Base-by-base conservation (phyloP, 1,139 yeast genomes). In the Scheffersomyces titani region DNA sequence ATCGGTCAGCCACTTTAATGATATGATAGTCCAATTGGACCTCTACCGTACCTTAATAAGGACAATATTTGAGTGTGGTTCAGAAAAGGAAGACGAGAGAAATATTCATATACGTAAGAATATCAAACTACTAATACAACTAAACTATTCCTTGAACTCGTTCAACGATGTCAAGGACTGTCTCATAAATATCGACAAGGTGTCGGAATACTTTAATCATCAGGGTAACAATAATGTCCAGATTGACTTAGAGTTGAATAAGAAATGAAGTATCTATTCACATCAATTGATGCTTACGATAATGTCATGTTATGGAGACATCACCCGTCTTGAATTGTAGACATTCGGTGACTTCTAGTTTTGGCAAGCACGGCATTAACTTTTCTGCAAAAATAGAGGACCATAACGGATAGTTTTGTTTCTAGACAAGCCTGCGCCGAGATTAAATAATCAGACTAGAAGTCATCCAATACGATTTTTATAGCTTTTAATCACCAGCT, bases 91-190 rank as follows among this genome's bases (percentile, higher is more conserved):
- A 7, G 1, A 5, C 18, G 20, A 22, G 13, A 19, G 13, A 40
- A 16, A 36, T n/a, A 22, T 5, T 13, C 44, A 21, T 2, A 19
- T 9, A 7, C 57, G 54, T 1, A 54, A 54, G 19, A 51, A 48
- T 13, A 53, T 55, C 48, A 40, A 53, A 16, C 21, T 55, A 19
- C 36, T 53, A 24, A 53, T 55, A 20, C 49, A 53, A 18, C 21
- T 57, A 46, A 47, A 53, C 52, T 57, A 57, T 47, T 53, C 55
- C 9, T 46, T 52, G 20, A 52, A 53, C 46, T 45, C 56, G 9
- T 57, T 55, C 36, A 44, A 53, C 46, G 56, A 52, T 21, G 51
- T 57, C 19, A 55, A 55, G 54, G 59, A 57, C 47, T 57, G 59
- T 50, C 52, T 55, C 19, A 57, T 55, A 51, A 55, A 55, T 30